Percentiles rank a stretch among this genome's conserved stretches.
Evolutionary conservation across 495 filamentous ascomycete species (phyloP).

Genomic region (Sphaerosporella brunnea): DNA sequence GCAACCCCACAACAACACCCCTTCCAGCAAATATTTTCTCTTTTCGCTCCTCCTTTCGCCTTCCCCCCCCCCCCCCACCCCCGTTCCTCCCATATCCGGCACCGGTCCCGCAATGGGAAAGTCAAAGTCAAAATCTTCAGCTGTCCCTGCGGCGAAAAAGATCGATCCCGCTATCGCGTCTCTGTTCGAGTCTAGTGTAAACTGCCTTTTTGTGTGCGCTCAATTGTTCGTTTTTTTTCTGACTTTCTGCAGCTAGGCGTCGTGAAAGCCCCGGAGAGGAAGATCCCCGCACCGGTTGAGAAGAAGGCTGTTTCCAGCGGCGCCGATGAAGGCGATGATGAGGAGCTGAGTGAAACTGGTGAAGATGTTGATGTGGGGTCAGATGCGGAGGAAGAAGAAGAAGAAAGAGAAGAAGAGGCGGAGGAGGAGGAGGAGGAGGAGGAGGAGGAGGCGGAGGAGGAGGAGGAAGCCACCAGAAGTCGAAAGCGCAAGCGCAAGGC

Average conservation of each 20-base stretch:
- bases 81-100: too few relatives aligned
- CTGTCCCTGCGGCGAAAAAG: neutral
- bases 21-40: too few relatives aligned
- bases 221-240: neutral
- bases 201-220: neutral
- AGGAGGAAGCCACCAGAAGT: slow-evolving; percentile 29
- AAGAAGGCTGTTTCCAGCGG: slow-evolving; percentile 12
- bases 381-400: slow-evolving; percentile 26
- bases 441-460: slow-evolving; percentile 24
- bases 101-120: neutral
- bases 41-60: too few relatives aligned
- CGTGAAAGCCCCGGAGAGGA: slow-evolving; percentile 40
- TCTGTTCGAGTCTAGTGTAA: slow-evolving; percentile 66
- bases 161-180: slow-evolving; percentile 60
- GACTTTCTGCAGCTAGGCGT: slow-evolving; percentile 42
- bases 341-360: slow-evolving; percentile 11
- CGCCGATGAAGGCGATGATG: slow-evolving; percentile 12
- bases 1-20: too few relatives aligned
- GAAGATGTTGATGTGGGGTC: slow-evolving; percentile 20
- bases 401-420: slow-evolving; percentile 28
- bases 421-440: slow-evolving; percentile 28
- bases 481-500: slow-evolving; percentile 62
- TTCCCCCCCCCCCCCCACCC: too few relatives aligned
- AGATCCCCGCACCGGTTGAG: slow-evolving; percentile 29
- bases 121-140: neutral